These are phyloP conservation scores for Fusarium vanettenii DNA, from an alignment of 2,329 filamentous ascomycete genomes.

Conservation along the genomic window DNA sequence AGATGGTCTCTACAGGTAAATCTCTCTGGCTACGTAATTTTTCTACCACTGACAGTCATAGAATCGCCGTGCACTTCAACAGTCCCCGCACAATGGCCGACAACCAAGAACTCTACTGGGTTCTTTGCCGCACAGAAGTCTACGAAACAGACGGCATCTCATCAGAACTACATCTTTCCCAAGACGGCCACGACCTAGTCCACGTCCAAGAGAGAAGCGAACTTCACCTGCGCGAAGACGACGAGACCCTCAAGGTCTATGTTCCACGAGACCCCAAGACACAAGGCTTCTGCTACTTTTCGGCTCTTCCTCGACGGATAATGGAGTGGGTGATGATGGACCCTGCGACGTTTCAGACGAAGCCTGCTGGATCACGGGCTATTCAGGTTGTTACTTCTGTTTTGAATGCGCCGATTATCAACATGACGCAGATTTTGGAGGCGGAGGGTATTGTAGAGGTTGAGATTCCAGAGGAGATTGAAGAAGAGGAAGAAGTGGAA, in stretches of 20 bases:
- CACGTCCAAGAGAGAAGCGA: conserved; percentile 34
- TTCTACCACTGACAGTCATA: no score
- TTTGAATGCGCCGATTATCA: conserved; percentile 31
- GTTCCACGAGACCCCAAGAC: conserved; percentile 43
- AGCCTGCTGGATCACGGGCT: neutral
- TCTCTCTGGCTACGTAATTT: no score
- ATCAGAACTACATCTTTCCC: conserved; percentile 40
- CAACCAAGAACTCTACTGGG: conserved; percentile 18
- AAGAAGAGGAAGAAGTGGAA: neutral
- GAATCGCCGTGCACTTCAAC: conserved; percentile 37
- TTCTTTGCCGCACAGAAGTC: conserved; percentile 28
- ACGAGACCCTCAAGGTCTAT: conserved; percentile 42
- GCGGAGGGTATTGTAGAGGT: conserved; percentile 35
- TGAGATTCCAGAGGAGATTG: neutral
- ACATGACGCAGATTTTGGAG: conserved; percentile 29
- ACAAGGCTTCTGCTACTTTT: conserved; percentile 46
- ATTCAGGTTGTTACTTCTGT: conserved; percentile 22
- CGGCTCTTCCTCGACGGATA: conserved; percentile 42
- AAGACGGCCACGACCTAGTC: conserved; percentile 36
- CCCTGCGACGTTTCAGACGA: conserved; percentile 14
- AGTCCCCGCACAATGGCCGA: conserved; percentile 26
- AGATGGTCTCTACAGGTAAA: conserved; percentile 48
- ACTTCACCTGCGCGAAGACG: conserved; percentile 46
- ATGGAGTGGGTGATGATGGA: conserved; percentile 51
- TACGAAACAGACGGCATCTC: conserved; percentile 48